A percentile compares a stretch with the other conserved stretches of the same genome.
These are phyloP conservation scores for Mycena vitilis DNA, from an alignment of 768 basidiomycete species.

Conservation along the genomic window DNA sequence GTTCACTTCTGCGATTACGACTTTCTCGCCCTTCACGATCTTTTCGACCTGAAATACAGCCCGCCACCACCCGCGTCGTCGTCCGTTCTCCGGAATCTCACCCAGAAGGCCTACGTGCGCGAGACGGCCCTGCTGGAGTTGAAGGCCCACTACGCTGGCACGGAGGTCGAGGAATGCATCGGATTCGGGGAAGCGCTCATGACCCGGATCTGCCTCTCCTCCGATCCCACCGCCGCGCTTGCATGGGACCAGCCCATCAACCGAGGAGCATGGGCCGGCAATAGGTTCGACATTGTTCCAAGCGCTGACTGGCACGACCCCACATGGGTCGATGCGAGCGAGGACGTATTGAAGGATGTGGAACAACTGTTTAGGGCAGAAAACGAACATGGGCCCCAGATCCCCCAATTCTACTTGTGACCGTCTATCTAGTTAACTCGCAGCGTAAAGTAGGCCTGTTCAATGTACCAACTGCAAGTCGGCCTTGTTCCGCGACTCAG, in stretches of 20 bases:
- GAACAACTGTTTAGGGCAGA: background rate
- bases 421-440: too few relatives aligned
- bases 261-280: slow-evolving; percentile 34
- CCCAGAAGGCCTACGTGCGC: slow-evolving; percentile 8
- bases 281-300: slow-evolving; percentile 34
- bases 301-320: background rate
- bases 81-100: slow-evolving; percentile 10
- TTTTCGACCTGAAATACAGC: too few relatives aligned
- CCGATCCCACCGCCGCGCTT: slow-evolving; percentile 20
- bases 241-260: slow-evolving; percentile 17
- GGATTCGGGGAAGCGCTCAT: slow-evolving; percentile 19
- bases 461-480: too few relatives aligned
- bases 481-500: too few relatives aligned
- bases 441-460: too few relatives aligned
- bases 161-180: background rate
- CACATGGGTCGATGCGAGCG: slow-evolving; percentile 14
- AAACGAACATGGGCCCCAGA: too few relatives aligned
- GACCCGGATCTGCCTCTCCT: slow-evolving; percentile 35
- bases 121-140: slow-evolving; percentile 1
- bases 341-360: slow-evolving; percentile 13
- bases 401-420: too few relatives aligned
- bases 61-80: background rate
- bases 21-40: too few relatives aligned
- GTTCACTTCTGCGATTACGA: too few relatives aligned
- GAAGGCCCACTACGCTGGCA: slow-evolving; percentile 1